Evolutionary conservation across 2,329 filamentous ascomycete genomes (phyloP).

Genomic region (Ophiocordyceps robertsii): DNA sequence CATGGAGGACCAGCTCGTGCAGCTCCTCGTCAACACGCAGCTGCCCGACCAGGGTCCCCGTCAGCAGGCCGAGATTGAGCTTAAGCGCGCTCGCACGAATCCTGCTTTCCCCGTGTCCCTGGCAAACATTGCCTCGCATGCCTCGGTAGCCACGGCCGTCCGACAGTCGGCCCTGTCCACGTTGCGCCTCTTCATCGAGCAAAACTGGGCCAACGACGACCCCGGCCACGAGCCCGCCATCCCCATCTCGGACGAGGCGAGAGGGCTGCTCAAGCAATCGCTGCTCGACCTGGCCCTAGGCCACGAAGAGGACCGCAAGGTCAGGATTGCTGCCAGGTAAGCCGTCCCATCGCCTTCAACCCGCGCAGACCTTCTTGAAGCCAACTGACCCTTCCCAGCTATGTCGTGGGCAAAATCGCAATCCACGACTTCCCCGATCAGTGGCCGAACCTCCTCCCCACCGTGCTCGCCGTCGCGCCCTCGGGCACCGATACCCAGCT

Average conservation of each 20-base stretch:
- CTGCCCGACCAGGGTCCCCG: conserved; percentile 61
- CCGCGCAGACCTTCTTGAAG: background rate
- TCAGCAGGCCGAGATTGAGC: conserved; percentile 74
- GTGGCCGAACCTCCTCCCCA: conserved; percentile 82
- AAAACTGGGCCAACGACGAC: conserved; percentile 68
- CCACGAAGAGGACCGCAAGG: conserved; percentile 63
- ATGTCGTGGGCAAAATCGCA: conserved; percentile 84
- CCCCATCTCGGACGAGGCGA: conserved; percentile 58
- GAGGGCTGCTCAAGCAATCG: conserved; percentile 57
- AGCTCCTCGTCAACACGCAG: conserved; percentile 79
- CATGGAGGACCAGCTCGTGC: conserved; percentile 90
- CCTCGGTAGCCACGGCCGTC: conserved; percentile 57
- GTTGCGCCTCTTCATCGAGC: conserved; percentile 71
- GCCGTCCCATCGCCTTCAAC: conserved; percentile 10
- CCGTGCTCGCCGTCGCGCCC: conserved; percentile 64
- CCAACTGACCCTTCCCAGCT: conserved; percentile 23
- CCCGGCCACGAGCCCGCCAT: conserved; percentile 51
- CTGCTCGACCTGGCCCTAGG: conserved; percentile 68
- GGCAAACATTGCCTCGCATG: conserved; percentile 66
- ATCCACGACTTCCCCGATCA: conserved; percentile 85
- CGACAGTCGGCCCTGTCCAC: conserved; percentile 73
- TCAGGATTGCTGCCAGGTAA: conserved; percentile 79
- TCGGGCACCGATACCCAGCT: conserved; percentile 65
- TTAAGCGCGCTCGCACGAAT: conserved; percentile 56
- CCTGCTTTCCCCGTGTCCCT: conserved; percentile 68